These are phyloP conservation scores for Russula abietina DNA, from an alignment of 768 basidiomycete species.

Conservation along the genomic window DNA sequence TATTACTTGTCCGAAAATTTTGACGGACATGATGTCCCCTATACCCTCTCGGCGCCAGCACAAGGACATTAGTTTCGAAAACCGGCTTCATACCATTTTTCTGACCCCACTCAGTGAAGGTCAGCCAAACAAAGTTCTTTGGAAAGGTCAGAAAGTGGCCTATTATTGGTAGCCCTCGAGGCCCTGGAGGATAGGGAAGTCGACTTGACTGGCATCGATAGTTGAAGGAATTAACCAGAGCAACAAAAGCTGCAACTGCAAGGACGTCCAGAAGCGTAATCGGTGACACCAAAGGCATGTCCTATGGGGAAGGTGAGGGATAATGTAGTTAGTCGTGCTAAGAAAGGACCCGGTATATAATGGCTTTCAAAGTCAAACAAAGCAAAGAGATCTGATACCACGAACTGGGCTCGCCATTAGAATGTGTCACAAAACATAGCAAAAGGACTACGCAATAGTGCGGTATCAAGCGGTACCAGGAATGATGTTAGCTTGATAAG, in stretches of 20 bases:
- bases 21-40: slow-evolving; percentile 40
- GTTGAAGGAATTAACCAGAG: not conserved
- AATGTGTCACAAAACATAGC: not conserved
- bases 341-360: not conserved
- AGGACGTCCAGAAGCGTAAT: slow-evolving; percentile 2
- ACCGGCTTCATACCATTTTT: slow-evolving; percentile 1
- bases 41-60: not conserved
- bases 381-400: no score
- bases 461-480: no score
- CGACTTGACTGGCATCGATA: not conserved
- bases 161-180: slow-evolving; percentile 5
- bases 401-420: not conserved
- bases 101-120: slow-evolving; percentile 9
- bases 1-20: slow-evolving; percentile 38
- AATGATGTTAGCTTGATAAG: not conserved
- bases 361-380: not conserved
- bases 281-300: not conserved
- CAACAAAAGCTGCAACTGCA: not conserved
- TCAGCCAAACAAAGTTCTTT: slow-evolving; percentile 10
- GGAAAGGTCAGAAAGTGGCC: slow-evolving; percentile 10
- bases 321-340: not conserved
- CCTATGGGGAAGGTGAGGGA: not conserved
- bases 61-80: not conserved
- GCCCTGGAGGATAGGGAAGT: slow-evolving; percentile 11
- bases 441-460: no score